These are phyloP conservation scores for Dothidotthia symphoricarpi DNA, from an alignment of 2,329 filamentous ascomycete genomes.

Conservation along the genomic window DNA sequence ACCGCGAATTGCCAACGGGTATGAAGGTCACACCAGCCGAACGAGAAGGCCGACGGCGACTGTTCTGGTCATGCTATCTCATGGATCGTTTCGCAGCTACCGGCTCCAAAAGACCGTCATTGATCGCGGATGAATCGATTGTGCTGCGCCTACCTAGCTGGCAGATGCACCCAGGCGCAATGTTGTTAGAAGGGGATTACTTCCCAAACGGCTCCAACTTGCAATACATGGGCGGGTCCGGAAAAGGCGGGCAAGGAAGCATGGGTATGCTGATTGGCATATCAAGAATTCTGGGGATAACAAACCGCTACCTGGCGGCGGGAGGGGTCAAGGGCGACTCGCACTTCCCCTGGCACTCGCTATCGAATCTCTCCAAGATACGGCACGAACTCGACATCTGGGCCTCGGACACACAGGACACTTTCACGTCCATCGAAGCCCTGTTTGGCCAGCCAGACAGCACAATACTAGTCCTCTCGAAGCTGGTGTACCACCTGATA, in stretches of 20 bases:
- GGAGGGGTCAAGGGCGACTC: constrained; percentile 87
- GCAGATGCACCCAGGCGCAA: constrained; percentile 60
- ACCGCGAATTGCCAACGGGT: constrained; percentile 68
- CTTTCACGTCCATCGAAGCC: constrained; percentile 71
- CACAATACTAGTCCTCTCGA: constrained; percentile 75
- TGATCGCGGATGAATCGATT: constrained; percentile 75
- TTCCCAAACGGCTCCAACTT: constrained; percentile 78
- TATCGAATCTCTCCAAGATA: constrained; percentile 83
- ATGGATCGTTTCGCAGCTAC: constrained; percentile 81
- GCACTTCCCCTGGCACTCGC: constrained; percentile 85
- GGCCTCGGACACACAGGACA: constrained; percentile 76
- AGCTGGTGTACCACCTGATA: constrained; percentile 81
- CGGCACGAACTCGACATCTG: constrained; percentile 81
- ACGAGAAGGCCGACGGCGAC: constrained; percentile 71
- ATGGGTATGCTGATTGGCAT: constrained; percentile 83
- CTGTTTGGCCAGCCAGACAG: constrained; percentile 77
- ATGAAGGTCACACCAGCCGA: constrained; percentile 65
- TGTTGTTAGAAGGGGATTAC: constrained; percentile 72
- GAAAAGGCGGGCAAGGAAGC: constrained; percentile 71
- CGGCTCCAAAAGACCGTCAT: constrained; percentile 77
- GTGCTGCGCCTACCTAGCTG: constrained; percentile 73
- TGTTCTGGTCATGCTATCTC: constrained; percentile 88
- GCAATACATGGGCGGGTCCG: constrained; percentile 67
- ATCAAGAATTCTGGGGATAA: constrained; percentile 75
- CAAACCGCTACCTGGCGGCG: constrained; percentile 78